Evolutionary conservation across 2,329 filamentous ascomycete species (phyloP), one percentile per base, ranked within the genome.

Genomic region (Sordariomycetes sp.): DNA sequence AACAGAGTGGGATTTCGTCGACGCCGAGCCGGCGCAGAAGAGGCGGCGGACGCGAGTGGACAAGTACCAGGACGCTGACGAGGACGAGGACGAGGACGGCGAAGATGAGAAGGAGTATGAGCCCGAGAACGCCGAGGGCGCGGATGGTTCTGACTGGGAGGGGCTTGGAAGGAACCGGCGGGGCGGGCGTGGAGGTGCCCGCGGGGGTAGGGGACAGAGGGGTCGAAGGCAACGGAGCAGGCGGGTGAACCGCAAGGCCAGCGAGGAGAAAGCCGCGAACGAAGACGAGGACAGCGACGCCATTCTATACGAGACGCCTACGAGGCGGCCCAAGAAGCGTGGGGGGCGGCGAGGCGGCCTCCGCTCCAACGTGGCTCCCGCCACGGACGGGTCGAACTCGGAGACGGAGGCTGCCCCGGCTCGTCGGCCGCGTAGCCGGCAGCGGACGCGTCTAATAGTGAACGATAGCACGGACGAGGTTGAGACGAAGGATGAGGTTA

Each of bases 361-460:
- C 8, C 46, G 46, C 46, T 22, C 46, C 10, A 24, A 22, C 6
- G 46, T 20, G 46, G 46, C 14, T n/a, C n/a, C 46, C 46, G 46
- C 20, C 46, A 22, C n/a, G 7, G 46, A 22, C 6, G 46, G 6
- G 11, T 50, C 46, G 46, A 50, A 50, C 20, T 50, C 46, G n/a
- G 46, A 50, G 20, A n/a, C 40, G 16, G 73, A 6, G 63, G 63
- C 37, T 74, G 75, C 8, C 72, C 71, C 46, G 73, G 71, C 60
- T 75, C 71, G 54, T 75, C 75, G 50, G 74, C 73, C 55, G 62
- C 59, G 46, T 60, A 61, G 60, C 60, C 63, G 56, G 64, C 35
- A 48, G 52, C 51, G 57, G 60, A 59, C 6, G 62, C 63, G 58
- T 60, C 62, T 54, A 68, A 6, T 50, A 68, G 11, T 50, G 20